Percentiles rank a stretch among this genome's conserved stretches.
phyloP scores from a whole-genome alignment of 805 yeast genomes.

The Pichia californica region DNA sequence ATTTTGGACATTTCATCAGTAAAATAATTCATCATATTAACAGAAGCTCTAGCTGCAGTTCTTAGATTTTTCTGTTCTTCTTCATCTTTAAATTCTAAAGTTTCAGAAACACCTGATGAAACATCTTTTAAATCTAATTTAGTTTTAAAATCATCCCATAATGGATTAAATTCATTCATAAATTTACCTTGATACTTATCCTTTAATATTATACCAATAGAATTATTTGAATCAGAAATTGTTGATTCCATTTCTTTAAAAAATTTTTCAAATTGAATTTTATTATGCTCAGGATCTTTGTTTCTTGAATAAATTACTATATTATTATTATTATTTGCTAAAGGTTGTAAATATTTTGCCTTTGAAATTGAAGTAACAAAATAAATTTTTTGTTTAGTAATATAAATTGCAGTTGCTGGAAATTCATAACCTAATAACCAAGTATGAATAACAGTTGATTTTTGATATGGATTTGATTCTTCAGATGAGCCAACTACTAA shows the following conservation, averaged over 20 bases:
- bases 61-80: conserved; percentile 62
- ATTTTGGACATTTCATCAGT: conserved; percentile 82
- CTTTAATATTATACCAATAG: conserved; percentile 63
- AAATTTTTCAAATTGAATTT: conserved; percentile 55
- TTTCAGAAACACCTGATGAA: conserved; percentile 44
- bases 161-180: conserved; percentile 68
- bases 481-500: conserved; percentile 80
- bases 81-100: conserved; percentile 71
- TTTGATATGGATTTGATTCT: conserved; percentile 84
- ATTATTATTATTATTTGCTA: conserved; percentile 35
- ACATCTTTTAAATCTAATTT: conserved; percentile 47
- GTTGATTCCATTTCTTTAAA: conserved; percentile 38
- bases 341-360: conserved; percentile 66
- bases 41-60: conserved; percentile 71
- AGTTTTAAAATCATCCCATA: conserved; percentile 27
- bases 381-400: conserved; percentile 52
- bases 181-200: conserved; percentile 82
- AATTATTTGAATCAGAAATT: conserved; percentile 29
- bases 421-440: conserved; percentile 95
- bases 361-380: conserved; percentile 79
- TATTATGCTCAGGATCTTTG: conserved; percentile 75
- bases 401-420: conserved; percentile 76
- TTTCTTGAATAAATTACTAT: conserved; percentile 63
- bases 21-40: conserved; percentile 72
- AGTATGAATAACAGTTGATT: conserved; percentile 77